Evolutionary conservation across 495 filamentous ascomycete species (phyloP).

Genomic region (Tuber aestivum): DNA sequence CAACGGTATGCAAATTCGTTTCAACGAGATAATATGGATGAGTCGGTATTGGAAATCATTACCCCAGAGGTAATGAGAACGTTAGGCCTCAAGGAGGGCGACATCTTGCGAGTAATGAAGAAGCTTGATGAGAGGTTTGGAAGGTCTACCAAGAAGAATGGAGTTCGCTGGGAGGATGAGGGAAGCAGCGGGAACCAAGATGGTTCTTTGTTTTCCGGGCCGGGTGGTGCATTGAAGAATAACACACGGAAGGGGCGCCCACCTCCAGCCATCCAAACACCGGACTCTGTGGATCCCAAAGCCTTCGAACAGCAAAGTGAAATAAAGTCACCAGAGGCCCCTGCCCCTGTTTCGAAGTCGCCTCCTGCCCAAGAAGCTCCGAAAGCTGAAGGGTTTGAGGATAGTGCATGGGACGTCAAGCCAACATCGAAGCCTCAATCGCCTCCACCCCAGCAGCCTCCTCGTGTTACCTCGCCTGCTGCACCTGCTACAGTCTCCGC

Average conservation of each 20-base stretch:
- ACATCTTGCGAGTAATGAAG: constrained; percentile 92
- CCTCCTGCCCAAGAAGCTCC: constrained; percentile 47
- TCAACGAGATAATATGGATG: constrained; percentile 85
- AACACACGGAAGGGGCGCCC: constrained; percentile 94
- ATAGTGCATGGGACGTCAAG: constrained; percentile 96
- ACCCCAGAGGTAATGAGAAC: constrained; percentile 72
- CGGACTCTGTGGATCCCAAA: constrained; percentile 78
- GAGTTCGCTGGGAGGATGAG: constrained; percentile 52
- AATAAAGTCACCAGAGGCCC: constrained; percentile 20
- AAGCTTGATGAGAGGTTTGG: constrained; percentile 74
- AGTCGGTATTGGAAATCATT: constrained; percentile 81
- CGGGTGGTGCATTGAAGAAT: constrained; percentile 79
- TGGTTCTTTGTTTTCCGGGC: constrained; percentile 83
- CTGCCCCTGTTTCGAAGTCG: constrained; percentile 44
- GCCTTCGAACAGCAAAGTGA: constrained; percentile 63
- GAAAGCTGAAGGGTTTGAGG: constrained; percentile 73
- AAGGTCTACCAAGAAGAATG: constrained; percentile 54
- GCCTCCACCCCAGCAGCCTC: constrained; percentile 40
- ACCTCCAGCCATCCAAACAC: constrained; percentile 73
- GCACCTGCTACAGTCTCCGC: constrained; percentile 45
- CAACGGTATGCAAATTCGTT: constrained; percentile 91
- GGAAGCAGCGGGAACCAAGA: constrained; percentile 33
- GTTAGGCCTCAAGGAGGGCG: constrained; percentile 86
- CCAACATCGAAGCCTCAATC: constrained; percentile 57
- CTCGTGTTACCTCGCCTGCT: constrained; percentile 45